Evolutionary conservation across 768 basidiomycete genomes (phyloP), one percentile per base, ranked within the genome.

Genomic region (Auriscalpium microsporum): DNA sequence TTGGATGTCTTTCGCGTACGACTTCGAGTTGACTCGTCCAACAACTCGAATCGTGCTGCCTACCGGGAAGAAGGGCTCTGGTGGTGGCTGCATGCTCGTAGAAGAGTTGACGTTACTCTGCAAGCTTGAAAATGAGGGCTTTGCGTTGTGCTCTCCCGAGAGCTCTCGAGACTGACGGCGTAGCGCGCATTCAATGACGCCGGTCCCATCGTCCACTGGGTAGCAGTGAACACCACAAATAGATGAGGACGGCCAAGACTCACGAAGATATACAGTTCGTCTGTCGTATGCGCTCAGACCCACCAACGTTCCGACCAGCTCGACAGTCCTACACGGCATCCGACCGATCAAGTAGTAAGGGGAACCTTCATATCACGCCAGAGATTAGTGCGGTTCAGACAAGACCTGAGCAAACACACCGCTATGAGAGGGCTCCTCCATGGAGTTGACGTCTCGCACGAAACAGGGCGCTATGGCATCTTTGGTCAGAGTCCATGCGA

Each of bases 161-260:
- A 10, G 50, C 13, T 51, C 37, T 5, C n/a, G 14, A 16, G 50
- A 37, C n/a, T 68, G 66, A 44, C 72, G 70, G 21, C 70, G 72
- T 63, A 81, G 76, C 3, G 72, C 63, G 62, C 88, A 90, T 47
- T 90, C 87, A 23, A 91, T 74, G 4, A 85, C 81, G 33, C 72
- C 81, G 1, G 87, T 86, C 6, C 87, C 86, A 61, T 91, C 89
- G 63, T 91, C 89, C 56, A 90, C 86, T 90, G 51, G 33, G 7
- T 17, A 48, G 13, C 48, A 13, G 46, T 16, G 4, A 55, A n/a
- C n/a, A 35, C 44, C 54, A 55, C 42, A 34, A n/a, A 8, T 11
- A 19, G 47, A 17, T 36, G 8, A 4, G 45, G 47, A 23, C 19
- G 10, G 34, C 14, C 13, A 10, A 19, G 17, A 60, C 76, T 60